Base-by-base conservation (phyloP, 2,329 filamentous ascomycete genomes). In the Neonectria neomacrospora region DNA sequence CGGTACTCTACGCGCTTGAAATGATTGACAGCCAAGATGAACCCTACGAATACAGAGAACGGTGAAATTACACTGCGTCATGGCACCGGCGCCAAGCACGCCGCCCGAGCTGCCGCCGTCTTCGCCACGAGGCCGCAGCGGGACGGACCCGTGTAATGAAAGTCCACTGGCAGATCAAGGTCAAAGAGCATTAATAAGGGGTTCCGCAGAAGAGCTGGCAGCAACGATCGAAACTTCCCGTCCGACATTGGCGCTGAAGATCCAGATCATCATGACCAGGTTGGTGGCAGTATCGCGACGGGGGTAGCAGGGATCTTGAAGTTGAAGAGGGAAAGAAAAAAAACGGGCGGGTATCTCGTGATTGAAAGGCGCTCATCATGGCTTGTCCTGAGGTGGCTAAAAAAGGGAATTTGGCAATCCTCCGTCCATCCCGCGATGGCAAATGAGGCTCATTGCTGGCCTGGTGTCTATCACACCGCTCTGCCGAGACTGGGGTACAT, bases 211-310 rank as follows among this genome's bases (percentile, higher is more conserved):
- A 20, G 16, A 30, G 11, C 26, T 18, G 34, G 26, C 20, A 41
- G 30, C 41, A 20, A 16, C 30, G n/a, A 44, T 37, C 20, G 37
- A 58, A 52, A 32, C 47, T 52, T 20, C 23, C 30, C 41, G 28
- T 45, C 23, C 32, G 52, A 52, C n/a, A 37, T 6, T 10, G 14
- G 50, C 50, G 42, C n/a, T 42, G 58, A 65, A 58, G 54, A 65
- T 65, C 58, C 54, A 65, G 62, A 55, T 62, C 47, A 63, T 62
- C 47, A 59, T 45, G 26, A 37, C 20, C 57, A 37, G 54, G 12
- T 39, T 30, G n/a, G 52, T 45, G 32, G 22, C 42, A 54, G 26
- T 34, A 9, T 50, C 8, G 44, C 28, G n/a, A 54, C 18, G 28
- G 42, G 20, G 22, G 23, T 10, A 39, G 12, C 57, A 60, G 45